Base-by-base conservation (phyloP, 2,329 filamentous ascomycete species). In the Aureobasidium musti region DNA sequence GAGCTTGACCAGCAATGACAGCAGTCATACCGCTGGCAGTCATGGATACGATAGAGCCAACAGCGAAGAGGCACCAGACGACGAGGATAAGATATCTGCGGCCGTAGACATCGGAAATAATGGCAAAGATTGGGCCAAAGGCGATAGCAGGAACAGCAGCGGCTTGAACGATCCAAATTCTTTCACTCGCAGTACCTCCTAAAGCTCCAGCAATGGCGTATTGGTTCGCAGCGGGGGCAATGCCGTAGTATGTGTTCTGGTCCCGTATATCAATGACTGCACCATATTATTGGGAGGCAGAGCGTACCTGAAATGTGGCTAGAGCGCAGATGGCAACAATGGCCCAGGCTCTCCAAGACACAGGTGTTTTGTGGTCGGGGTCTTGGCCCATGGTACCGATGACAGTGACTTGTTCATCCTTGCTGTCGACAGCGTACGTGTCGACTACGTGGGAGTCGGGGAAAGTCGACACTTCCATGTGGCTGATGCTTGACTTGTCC, bases 361-460 rank as follows among this genome's bases (percentile, higher is more conserved):
- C 45, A 28, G 43, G 59, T 37, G 30, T 5, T 19, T 63, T 63
- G 21, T 63, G 43, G 28, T 63, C 33, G 19, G 59, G 59, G 14
- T 63, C 59, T 14, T 63, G 59, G 13, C 59, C 59, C 59, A 63
- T 63, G 13, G 59, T 63, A n/a, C 59, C 59, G n/a, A 63, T 41
- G 43, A 63, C 59, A 11, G 59, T 63, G n/a, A 63, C 43, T 30
- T 63, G 59, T n/a, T 63, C 59, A 63, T 63, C 45, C 6, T 50
- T 37, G 33, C n/a, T 30, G 7, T 63, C 59, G 21, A 63, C 59
- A 13, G 59, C 59, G 23, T 63, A 63, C 17, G 59, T 52, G n/a
- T 41, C 59, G 45, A 63, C 45, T 19, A 63, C 33, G 33, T 63
- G 59, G 13, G 59, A 63, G 13, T 63, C 59, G 1, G 59, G 59